Conservation (phyloP, 352 stramenopile genomes). For the Globisporangium paddicum region DNA sequence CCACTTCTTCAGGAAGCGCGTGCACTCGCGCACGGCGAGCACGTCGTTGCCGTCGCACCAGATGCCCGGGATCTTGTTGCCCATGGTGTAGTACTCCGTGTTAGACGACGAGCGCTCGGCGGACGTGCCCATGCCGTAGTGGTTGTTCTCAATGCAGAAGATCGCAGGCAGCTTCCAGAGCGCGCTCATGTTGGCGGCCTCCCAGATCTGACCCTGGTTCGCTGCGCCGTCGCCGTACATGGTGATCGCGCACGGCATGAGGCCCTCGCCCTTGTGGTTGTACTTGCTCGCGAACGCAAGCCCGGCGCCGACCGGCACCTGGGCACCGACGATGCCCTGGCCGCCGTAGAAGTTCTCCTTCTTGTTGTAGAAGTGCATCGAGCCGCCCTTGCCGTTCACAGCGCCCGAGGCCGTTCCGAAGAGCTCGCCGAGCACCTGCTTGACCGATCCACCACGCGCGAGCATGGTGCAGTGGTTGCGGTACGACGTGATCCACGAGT, state of each 20-base stretch:
- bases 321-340: constrained; percentile 97
- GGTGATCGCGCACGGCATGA: constrained; percentile 93
- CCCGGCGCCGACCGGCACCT: constrained; percentile 97
- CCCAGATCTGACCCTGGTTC: constrained; percentile 99
- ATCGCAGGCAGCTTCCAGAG: constrained; percentile 99
- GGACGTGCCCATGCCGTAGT: constrained; percentile 99
- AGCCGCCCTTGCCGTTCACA: constrained; percentile 96
- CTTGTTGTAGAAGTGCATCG: constrained; percentile 99
- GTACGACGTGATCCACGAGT: constrained; percentile 99
- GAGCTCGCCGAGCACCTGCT: constrained; percentile 93
- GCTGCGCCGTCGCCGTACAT: constrained; percentile 99
- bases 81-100: constrained; percentile 99
- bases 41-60: constrained; percentile 99
- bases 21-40: constrained; percentile 94
- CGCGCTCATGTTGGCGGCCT: constrained; percentile 96
- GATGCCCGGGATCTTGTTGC: constrained; percentile 99
- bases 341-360: constrained; percentile 98
- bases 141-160: constrained; percentile 99
- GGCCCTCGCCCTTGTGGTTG: constrained; percentile 88
- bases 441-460: constrained; percentile 91
- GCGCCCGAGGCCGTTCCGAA: constrained; percentile 92
- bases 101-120: constrained; percentile 96
- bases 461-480: constrained; percentile 99
- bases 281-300: constrained; percentile 99
- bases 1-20: constrained; percentile 97